Evolutionary conservation across 1,284 basidiomycete species (phyloP).

Genomic region (Mycosarcoma maydis): DNA sequence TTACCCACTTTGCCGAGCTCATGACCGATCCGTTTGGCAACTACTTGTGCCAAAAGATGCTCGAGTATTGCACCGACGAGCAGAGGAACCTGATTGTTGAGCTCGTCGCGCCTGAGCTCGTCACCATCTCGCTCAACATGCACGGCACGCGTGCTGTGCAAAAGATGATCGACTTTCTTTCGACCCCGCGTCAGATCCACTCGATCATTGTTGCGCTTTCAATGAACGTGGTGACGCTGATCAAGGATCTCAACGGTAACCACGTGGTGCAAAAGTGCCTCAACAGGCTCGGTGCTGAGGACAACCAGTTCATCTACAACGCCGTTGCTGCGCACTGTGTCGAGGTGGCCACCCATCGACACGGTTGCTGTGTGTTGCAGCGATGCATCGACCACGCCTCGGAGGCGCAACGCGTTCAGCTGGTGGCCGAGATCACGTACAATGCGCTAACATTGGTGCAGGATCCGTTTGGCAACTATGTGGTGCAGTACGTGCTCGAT

Average conservation of each 20-base stretch:
- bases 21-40: constrained; percentile 99
- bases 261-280: constrained; percentile 99
- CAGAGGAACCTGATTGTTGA: constrained; percentile 97
- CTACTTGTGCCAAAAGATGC: constrained; percentile 97
- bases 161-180: constrained; percentile 99
- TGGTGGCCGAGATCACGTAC: constrained; percentile 98
- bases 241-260: constrained; percentile 99
- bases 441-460: constrained; percentile 97
- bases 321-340: constrained; percentile 98
- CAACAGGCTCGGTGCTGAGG: constrained; percentile 95
- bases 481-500: constrained; percentile 96
- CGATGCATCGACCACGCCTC: constrained; percentile 98
- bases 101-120: constrained; percentile 94
- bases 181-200: constrained; percentile 79
- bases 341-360: constrained; percentile 98
- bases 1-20: constrained; percentile 94
- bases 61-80: constrained; percentile 97
- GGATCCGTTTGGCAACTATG: constrained; percentile 97
- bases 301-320: constrained; percentile 99
- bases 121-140: constrained; percentile 99
- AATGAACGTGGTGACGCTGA: constrained; percentile 96
- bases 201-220: constrained; percentile 96
- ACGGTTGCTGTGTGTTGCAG: constrained; percentile 98
- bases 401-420: constrained; percentile 90
- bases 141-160: constrained; percentile 99